Conservation (phyloP, 139 green algal genomes). For the Coelastrella sp. region DNA sequence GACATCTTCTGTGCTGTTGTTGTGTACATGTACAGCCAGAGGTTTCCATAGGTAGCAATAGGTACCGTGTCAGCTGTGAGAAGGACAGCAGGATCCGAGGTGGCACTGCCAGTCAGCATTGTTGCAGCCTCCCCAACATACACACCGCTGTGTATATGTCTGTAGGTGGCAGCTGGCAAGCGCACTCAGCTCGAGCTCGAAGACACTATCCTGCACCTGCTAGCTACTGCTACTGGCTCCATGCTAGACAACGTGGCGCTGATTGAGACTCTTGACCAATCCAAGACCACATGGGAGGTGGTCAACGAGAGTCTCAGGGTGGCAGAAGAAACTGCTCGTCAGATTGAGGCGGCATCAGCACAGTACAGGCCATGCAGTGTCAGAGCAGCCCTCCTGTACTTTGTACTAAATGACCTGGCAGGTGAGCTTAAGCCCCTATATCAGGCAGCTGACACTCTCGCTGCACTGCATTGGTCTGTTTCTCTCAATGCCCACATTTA, state of each 20-base stretch:
- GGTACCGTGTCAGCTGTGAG: too few species aligned
- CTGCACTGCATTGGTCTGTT: too few species aligned
- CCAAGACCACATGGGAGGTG: conserved; percentile 87
- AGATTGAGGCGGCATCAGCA: conserved; percentile 86
- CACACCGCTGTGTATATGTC: too few species aligned
- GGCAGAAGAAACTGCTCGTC: conserved; percentile 77
- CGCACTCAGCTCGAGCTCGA: conserved; percentile 88
- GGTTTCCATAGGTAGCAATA: too few species aligned
- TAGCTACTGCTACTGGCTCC: conserved; percentile 83
- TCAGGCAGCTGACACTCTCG: too few species aligned
- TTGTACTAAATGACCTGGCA: conserved; percentile 91
- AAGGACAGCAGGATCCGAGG: too few species aligned
- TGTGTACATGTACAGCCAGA: too few species aligned
- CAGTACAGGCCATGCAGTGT: conserved; percentile 85
- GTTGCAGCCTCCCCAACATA: too few species aligned
- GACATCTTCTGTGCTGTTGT: too few species aligned
- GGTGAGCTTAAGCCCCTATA: background rate
- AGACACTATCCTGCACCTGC: conserved; percentile 86
- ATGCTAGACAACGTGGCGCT: conserved; percentile 94
- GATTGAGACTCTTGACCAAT: conserved; percentile 92
- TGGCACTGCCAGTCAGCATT: too few species aligned
- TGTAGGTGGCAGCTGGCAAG: conserved; percentile 74
- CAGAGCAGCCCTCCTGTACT: conserved; percentile 89
- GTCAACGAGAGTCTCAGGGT: conserved; percentile 88
- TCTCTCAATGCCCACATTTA: too few species aligned